Percentiles rank a stretch among this genome's conserved stretches.
phyloP scores from a whole-genome alignment of 2,329 filamentous ascomycete species.

The Sporothrix curviconia region DNA sequence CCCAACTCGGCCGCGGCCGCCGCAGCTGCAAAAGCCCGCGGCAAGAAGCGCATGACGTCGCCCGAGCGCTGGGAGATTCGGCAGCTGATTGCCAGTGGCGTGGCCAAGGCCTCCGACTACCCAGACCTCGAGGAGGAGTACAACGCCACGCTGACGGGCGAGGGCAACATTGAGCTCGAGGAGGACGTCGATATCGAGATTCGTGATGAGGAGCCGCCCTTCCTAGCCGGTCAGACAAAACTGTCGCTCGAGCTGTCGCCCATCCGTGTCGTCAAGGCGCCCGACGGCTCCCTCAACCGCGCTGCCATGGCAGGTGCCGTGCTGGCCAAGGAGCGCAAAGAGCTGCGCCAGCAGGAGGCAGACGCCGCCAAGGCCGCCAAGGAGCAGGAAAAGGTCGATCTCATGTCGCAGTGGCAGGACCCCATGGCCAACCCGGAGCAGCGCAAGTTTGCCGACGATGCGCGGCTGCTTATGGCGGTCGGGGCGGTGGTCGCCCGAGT shows the following conservation, averaged over 20 bases:
- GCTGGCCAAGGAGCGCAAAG: constrained; percentile 82
- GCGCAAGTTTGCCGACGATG: constrained; percentile 80
- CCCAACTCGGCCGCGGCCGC: constrained; percentile 44
- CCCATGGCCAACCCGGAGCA: constrained; percentile 85
- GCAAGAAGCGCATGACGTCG: constrained; percentile 90
- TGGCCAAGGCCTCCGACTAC: constrained; percentile 86
- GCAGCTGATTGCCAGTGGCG: constrained; percentile 91
- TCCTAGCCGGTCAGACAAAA: constrained; percentile 91
- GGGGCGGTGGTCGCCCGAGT: constrained; percentile 23
- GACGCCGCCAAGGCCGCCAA: constrained; percentile 72
- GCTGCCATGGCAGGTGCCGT: constrained; percentile 90
- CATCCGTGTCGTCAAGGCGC: constrained; percentile 93
- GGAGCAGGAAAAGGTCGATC: constrained; percentile 74
- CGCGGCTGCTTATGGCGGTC: constrained; percentile 56
- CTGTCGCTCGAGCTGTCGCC: constrained; percentile 91
- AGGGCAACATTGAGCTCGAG: constrained; percentile 84
- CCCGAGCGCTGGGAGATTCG: constrained; percentile 97
- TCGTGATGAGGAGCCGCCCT: constrained; percentile 90
- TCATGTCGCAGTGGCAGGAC: constrained; percentile 91
- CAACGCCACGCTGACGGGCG: constrained; percentile 76
- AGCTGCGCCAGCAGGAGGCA: constrained; percentile 80
- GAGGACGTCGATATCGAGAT: constrained; percentile 98
- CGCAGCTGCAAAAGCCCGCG: constrained; percentile 39
- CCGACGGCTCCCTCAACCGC: constrained; percentile 94
- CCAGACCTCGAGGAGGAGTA: constrained; percentile 94